phyloP scores from a whole-genome alignment of 306 rosid species.

The Acmispon strigosus region DNA sequence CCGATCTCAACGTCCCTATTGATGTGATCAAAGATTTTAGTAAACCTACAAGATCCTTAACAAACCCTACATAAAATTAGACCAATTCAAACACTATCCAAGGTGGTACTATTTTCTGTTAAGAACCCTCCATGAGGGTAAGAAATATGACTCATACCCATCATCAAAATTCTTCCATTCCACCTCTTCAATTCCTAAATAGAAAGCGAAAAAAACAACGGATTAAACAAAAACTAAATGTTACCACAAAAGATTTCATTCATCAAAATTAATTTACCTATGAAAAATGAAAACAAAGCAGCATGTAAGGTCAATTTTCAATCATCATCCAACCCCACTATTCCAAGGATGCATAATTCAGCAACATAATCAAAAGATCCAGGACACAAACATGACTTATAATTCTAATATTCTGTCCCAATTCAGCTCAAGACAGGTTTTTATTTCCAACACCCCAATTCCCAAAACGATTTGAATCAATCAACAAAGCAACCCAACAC shows the following conservation, averaged over 20 bases:
- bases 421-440: conserved; percentile 23
- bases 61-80: conserved; percentile 22
- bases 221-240: conserved; percentile 22
- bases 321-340: conserved; percentile 23
- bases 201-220: not conserved
- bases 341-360: conserved; percentile 29
- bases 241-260: not conserved
- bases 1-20: conserved; percentile 13
- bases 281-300: not conserved
- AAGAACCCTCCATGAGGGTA: conserved; percentile 19
- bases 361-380: conserved; percentile 23
- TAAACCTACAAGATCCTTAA: conserved; percentile 21
- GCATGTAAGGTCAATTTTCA: conserved; percentile 19
- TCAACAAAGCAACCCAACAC: conserved; percentile 12
- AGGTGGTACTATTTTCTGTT: conserved; percentile 2
- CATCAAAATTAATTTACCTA: conserved; percentile 12
- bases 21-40: conserved; percentile 3
- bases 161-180: conserved; percentile 19
- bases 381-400: conserved; percentile 15
- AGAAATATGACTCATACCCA: conserved; percentile 11
- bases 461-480: conserved; percentile 15
- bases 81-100: conserved; percentile 24
- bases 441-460: not conserved
- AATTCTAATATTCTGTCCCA: not conserved
- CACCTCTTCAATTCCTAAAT: conserved; percentile 20